phyloP scores from a whole-genome alignment of 2,329 filamentous ascomycete species.

The Aspergillus ustus region DNA sequence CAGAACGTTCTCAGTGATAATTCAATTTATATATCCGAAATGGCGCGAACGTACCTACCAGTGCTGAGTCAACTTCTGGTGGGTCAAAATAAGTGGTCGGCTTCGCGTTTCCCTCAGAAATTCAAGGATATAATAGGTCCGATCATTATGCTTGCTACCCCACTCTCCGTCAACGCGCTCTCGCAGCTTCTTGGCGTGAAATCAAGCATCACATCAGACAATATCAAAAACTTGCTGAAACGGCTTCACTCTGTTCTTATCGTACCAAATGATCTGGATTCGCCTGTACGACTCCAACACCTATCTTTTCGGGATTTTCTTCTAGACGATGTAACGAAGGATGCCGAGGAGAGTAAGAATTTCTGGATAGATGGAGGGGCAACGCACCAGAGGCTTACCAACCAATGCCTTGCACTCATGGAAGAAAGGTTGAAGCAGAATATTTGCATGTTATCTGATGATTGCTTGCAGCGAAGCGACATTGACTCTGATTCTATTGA shows the following conservation, averaged over 20 bases:
- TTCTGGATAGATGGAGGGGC: slow-evolving; percentile 39
- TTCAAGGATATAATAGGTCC: no score
- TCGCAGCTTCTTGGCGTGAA: no score
- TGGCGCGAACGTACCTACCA: no score
- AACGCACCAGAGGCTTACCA: slow-evolving; percentile 34
- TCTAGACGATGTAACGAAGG: slow-evolving; percentile 16
- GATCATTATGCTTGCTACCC: no score
- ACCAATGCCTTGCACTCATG: slow-evolving; percentile 32
- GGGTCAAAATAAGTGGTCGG: no score
- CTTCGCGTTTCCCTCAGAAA: no score
- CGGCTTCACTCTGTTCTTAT: slow-evolving; percentile 28
- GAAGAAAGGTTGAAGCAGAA: slow-evolving; percentile 16
- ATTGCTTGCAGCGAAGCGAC: slow-evolving; percentile 13
- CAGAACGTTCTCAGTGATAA: no score
- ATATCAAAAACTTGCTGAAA: slow-evolving; percentile 6
- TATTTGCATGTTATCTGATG: slow-evolving; percentile 21
- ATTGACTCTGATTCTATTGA: slow-evolving; percentile 9
- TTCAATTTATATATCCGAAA: no score
- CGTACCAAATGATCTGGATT: slow-evolving; percentile 15
- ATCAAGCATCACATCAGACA: slow-evolving; percentile 3
- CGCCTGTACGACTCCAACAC: slow-evolving; percentile 29
- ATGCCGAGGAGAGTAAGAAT: slow-evolving; percentile 17
- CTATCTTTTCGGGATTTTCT: slow-evolving; percentile 41
- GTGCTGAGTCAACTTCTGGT: no score
- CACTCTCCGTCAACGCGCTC: no score